These are phyloP conservation scores for Cercophora newfieldiana DNA, from an alignment of 495 filamentous ascomycete genomes.

Conservation along the genomic window DNA sequence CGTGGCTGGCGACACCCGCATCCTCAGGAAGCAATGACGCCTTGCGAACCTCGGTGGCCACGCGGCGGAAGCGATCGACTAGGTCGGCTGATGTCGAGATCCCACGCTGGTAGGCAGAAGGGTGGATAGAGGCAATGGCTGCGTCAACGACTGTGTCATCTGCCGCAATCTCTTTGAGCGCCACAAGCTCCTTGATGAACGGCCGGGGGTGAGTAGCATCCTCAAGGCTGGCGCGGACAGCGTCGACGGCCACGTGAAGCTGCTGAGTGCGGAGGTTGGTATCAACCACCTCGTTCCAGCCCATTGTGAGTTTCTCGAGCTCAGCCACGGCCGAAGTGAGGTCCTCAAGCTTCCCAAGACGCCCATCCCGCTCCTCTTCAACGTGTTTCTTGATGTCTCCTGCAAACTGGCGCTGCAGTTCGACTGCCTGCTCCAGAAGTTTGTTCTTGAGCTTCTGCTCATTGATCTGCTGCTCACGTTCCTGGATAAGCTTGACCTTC, in stretches of 20 bases:
- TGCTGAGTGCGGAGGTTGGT: conserved; percentile 90
- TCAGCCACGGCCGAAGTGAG: conserved; percentile 73
- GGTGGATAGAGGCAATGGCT: conserved; percentile 92
- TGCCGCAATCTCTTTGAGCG: conserved; percentile 84
- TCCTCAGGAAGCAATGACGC: conserved; percentile 87
- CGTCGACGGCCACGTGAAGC: conserved; percentile 90
- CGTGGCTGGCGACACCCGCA: conserved; percentile 90
- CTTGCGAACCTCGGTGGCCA: conserved; percentile 92
- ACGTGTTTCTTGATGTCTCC: conserved; percentile 76
- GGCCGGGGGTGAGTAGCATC: conserved; percentile 72
- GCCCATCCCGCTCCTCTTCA: conserved; percentile 83
- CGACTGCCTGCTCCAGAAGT: conserved; percentile 87
- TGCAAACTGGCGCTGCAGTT: conserved; percentile 80
- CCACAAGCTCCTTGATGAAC: conserved; percentile 87
- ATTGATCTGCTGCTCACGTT: conserved; percentile 68
- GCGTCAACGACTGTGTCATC: conserved; percentile 83
- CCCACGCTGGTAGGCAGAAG: conserved; percentile 87
- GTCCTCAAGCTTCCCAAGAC: conserved; percentile 80
- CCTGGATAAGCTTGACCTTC: conserved; percentile 73
- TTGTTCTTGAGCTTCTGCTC: conserved; percentile 80
- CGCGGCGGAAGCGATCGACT: conserved; percentile 91
- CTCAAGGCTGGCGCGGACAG: conserved; percentile 79
- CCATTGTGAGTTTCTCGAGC: conserved; percentile 78
- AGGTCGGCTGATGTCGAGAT: conserved; percentile 80
- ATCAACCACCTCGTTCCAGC: conserved; percentile 86